Conservation (phyloP, 805 yeast species). For the Saccharomycopsis sp. region DNA sequence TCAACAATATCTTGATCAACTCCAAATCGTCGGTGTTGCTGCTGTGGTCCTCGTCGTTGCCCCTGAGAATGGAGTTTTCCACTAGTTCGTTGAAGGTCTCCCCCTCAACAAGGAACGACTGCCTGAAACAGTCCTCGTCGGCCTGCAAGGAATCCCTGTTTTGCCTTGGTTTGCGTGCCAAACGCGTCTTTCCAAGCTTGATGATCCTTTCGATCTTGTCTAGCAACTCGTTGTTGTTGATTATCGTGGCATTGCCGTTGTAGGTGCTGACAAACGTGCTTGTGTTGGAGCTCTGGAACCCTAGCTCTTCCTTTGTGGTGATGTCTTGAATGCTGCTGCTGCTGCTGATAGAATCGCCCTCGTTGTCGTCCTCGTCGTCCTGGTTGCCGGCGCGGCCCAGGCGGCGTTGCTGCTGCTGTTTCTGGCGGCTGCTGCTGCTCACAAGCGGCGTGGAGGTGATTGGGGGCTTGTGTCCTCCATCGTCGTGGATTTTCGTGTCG, state of each 20-base stretch:
- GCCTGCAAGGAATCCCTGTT: neutral
- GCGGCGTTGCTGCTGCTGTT: neutral
- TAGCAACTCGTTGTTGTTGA: conserved; percentile 1
- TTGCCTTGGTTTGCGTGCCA: neutral
- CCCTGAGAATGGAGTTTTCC: neutral
- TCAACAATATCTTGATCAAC: conserved; percentile 9
- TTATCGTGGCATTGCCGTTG: neutral
- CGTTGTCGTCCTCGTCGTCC: neutral
- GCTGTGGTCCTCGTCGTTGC: neutral
- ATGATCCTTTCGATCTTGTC: conserved; percentile 9
- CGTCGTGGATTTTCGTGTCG: neutral
- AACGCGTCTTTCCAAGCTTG: conserved; percentile 1
- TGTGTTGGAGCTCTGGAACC: neutral
- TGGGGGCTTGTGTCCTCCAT: conserved; percentile 5
- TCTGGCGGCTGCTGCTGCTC: neutral
- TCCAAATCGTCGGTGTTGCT: neutral
- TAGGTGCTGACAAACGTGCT: neutral
- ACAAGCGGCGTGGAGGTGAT: conserved; percentile 15
- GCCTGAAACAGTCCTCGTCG: neutral
- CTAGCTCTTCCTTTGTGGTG: neutral
- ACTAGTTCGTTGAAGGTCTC: neutral
- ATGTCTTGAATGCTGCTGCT: neutral
- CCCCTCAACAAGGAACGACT: neutral
- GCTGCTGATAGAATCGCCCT: neutral
- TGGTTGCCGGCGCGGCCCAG: neutral